Percentiles rank a stretch among this genome's conserved stretches.
Conservation (phyloP, 768 basidiomycete genomes). For the Pleurotus platypus region DNA sequence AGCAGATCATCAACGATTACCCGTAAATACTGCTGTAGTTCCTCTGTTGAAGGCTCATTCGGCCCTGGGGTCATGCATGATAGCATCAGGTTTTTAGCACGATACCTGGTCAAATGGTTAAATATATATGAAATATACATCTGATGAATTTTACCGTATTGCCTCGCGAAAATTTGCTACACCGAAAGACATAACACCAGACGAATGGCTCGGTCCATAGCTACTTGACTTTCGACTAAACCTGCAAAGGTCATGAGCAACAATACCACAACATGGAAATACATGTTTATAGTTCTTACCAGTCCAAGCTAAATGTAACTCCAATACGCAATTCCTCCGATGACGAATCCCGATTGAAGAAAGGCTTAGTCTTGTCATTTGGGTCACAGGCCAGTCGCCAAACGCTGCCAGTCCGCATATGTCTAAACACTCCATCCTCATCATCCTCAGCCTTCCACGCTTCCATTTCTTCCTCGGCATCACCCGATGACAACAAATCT, state of each 20-base stretch:
- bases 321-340: slow-evolving; percentile 14
- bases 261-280: not conserved
- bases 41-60: slow-evolving; percentile 20
- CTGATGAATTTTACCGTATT: slow-evolving; percentile 8
- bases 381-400: slow-evolving; percentile 13
- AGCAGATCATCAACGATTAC: slow-evolving; percentile 25
- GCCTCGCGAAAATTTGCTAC: slow-evolving; percentile 13
- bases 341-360: slow-evolving; percentile 10
- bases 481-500: slow-evolving; percentile 10
- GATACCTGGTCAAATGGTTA: slow-evolving; percentile 11
- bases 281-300: slow-evolving; percentile 9
- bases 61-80: slow-evolving; percentile 21
- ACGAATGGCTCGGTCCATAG: slow-evolving; percentile 17
- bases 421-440: not conserved
- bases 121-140: not conserved
- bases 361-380: slow-evolving; percentile 8
- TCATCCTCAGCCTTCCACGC: slow-evolving; percentile 5
- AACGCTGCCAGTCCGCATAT: slow-evolving; percentile 13
- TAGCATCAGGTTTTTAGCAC: slow-evolving; percentile 18
- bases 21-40: slow-evolving; percentile 21
- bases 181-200: slow-evolving; percentile 17
- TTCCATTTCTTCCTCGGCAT: slow-evolving; percentile 10
- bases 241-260: slow-evolving; percentile 7
- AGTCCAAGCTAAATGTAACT: slow-evolving; percentile 14
- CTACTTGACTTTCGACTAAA: slow-evolving; percentile 12